Evolutionary conservation across 2,329 filamentous ascomycete genomes (phyloP).

Genomic region (Byssothecium circinans): DNA sequence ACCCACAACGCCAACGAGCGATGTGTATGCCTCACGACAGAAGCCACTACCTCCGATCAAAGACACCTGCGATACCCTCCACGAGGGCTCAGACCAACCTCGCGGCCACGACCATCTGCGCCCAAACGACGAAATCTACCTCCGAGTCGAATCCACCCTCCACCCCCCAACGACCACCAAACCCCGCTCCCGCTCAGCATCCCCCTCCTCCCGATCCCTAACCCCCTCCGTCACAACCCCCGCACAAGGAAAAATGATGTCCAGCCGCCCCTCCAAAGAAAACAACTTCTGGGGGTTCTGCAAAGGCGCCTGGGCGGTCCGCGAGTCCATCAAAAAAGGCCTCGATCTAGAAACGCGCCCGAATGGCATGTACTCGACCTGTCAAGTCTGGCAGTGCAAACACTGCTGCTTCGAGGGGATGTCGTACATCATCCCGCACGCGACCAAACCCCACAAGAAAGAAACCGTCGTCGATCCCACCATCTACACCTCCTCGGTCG

Average conservation of each 20-base stretch:
- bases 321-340: slow-evolving; percentile 40
- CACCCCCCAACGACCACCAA: slow-evolving; percentile 14
- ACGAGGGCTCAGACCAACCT: not conserved
- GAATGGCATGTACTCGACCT: slow-evolving; percentile 38
- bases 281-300: slow-evolving; percentile 48
- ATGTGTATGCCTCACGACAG: not conserved
- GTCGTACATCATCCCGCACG: slow-evolving; percentile 23
- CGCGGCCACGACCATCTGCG: slow-evolving; percentile 4
- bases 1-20: not conserved
- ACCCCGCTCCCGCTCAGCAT: slow-evolving; percentile 11
- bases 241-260: slow-evolving; percentile 34
- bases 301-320: slow-evolving; percentile 43
- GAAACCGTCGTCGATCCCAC: slow-evolving; percentile 33
- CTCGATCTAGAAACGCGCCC: slow-evolving; percentile 33
- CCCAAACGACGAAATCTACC: slow-evolving; percentile 6
- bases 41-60: slow-evolving; percentile 10
- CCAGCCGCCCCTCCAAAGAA: slow-evolving; percentile 41
- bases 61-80: not conserved
- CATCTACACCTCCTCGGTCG: slow-evolving; percentile 27
- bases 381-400: slow-evolving; percentile 40
- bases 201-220: slow-evolving; percentile 9
- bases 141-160: not conserved
- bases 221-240: slow-evolving; percentile 12
- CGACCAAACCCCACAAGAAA: slow-evolving; percentile 31
- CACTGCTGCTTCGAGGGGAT: slow-evolving; percentile 40